These are phyloP conservation scores for Lactarius pseudohatsudake DNA, from an alignment of 768 basidiomycete genomes.

Conservation along the genomic window DNA sequence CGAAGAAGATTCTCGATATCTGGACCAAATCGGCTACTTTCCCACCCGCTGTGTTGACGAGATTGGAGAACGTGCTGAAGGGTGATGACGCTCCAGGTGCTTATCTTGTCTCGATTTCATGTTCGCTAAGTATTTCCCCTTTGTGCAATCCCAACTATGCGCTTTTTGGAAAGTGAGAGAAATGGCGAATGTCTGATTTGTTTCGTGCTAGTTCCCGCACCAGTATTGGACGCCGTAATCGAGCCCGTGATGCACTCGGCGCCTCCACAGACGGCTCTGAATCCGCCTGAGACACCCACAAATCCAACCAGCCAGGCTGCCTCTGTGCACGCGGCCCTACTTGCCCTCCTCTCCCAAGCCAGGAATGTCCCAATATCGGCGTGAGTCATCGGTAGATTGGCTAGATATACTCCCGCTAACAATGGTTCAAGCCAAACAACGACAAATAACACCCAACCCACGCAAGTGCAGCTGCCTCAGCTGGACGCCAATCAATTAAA, in stretches of 20 bases:
- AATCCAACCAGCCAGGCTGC: slow-evolving; percentile 26
- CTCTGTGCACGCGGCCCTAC: slow-evolving; percentile 61
- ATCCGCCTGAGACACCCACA: slow-evolving; percentile 36
- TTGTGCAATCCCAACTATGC: slow-evolving; percentile 65
- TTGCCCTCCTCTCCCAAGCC: slow-evolving; percentile 71
- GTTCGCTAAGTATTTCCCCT: slow-evolving; percentile 80
- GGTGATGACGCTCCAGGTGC: slow-evolving; percentile 77
- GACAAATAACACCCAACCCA: slow-evolving; percentile 48
- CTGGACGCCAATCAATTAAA: slow-evolving; percentile 61
- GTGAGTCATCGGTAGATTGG: slow-evolving; percentile 39
- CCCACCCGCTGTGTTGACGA: slow-evolving; percentile 69
- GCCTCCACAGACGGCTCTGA: slow-evolving; percentile 28
- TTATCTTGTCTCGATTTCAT: slow-evolving; percentile 62
- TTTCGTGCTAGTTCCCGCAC: slow-evolving; percentile 38
- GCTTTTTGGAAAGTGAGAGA: slow-evolving; percentile 54
- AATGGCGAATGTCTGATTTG: slow-evolving; percentile 49
- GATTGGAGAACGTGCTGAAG: slow-evolving; percentile 68
- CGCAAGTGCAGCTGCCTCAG: slow-evolving; percentile 36
- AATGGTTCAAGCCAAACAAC: slow-evolving; percentile 53
- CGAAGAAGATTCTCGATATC: slow-evolving; percentile 96
- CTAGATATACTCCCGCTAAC: slow-evolving; percentile 1
- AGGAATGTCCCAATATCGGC: slow-evolving; percentile 44
- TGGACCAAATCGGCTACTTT: slow-evolving; percentile 94
- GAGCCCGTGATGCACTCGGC: slow-evolving; percentile 23
- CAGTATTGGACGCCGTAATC: slow-evolving; percentile 28